Evolutionary conservation across 1,139 yeast genomes (phyloP), one percentile per base, ranked within the genome.

Genomic region (Geotrichum cucujoidarum): DNA sequence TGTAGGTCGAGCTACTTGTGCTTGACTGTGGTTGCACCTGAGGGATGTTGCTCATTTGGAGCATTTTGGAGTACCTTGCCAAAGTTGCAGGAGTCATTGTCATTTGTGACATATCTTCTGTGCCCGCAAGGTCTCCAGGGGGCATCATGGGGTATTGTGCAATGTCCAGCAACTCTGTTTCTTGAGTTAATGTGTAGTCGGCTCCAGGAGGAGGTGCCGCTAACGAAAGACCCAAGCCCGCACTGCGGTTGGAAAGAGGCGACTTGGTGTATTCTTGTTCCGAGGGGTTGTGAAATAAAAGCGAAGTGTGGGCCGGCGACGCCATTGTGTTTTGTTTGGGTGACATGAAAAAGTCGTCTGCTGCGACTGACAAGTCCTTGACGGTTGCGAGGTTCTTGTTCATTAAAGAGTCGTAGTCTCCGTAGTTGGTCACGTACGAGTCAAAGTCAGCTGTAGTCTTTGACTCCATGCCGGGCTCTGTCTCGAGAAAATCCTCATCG

Each of bases 21-120:
- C 38, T 35, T 31, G 50, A 40, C 35, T 39, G 50, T 16, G 43
- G 50, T 14, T 43, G 47, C 8, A 24, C 27, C 8, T 24, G 27
- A 11, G 47, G 50, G 20, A 32, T 33, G 22, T 39, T 47, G 22
- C 25, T 36, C 41, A 43, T 43, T 20, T 47, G 42, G 25, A 47
- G 40, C 53, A 53, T 53, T 44, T 55, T 59, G 31, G 63, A 56
- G 41, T 55, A 61, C 47, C 53, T 60, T n/a, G 63, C 64, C 36
- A 60, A 44, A 14, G 60, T 56, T 11, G 59, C 55, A 2, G 64
- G 62, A 31, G 59, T 60, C 22, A 59, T 52, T 4, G 61, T 52
- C 43, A 48, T 50, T 37, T 50, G 57, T 21, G 46, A 35, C 21
- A 41, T 18, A 24, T 45, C 51, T 20, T 53, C 49, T 13, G 50